A percentile compares a stretch with the other conserved stretches of the same genome.
phyloP scores from a whole-genome alignment of 2,329 filamentous ascomycete genomes.

The Fonsecaea pedrosoi region DNA sequence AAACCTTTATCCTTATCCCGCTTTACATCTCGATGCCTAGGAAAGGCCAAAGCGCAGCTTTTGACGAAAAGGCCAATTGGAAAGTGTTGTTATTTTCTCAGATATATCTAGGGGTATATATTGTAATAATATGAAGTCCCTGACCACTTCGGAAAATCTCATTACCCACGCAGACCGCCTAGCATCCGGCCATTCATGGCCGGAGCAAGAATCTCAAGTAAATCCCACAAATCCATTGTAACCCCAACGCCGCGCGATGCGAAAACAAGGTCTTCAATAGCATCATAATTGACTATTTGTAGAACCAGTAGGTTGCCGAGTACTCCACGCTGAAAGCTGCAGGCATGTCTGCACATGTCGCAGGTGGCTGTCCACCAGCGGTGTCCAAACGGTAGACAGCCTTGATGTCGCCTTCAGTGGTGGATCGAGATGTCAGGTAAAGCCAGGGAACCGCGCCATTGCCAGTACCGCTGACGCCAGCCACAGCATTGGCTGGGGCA shows the following conservation, averaged over 20 bases:
- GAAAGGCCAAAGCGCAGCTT: no score
- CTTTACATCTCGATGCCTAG: background rate
- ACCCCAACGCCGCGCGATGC: conserved; percentile 13
- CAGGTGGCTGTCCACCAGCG: conserved; percentile 77
- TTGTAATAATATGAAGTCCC: background rate
- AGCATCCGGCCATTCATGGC: background rate
- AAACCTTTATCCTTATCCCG: background rate
- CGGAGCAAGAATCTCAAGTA: background rate
- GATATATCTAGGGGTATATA: background rate
- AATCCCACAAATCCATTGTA: background rate
- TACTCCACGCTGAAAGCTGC: conserved; percentile 75
- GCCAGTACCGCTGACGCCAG: conserved; percentile 64
- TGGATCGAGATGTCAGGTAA: conserved; percentile 60
- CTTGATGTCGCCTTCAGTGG: conserved; percentile 60
- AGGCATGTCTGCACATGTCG: conserved; percentile 71
- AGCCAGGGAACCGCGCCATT: conserved; percentile 81
- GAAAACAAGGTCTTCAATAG: background rate
- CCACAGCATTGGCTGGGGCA: conserved; percentile 67
- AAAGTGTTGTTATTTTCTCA: background rate
- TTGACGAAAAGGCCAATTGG: background rate
- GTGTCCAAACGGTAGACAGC: conserved; percentile 81
- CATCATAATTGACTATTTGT: conserved; percentile 28
- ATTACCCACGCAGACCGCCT: background rate
- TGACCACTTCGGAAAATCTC: background rate
- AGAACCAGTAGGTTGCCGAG: conserved; percentile 78